Percentiles rank a stretch among this genome's conserved stretches.
Evolutionary conservation across 345 rosid species (phyloP).

Genomic region (Noccaea caerulescens): DNA sequence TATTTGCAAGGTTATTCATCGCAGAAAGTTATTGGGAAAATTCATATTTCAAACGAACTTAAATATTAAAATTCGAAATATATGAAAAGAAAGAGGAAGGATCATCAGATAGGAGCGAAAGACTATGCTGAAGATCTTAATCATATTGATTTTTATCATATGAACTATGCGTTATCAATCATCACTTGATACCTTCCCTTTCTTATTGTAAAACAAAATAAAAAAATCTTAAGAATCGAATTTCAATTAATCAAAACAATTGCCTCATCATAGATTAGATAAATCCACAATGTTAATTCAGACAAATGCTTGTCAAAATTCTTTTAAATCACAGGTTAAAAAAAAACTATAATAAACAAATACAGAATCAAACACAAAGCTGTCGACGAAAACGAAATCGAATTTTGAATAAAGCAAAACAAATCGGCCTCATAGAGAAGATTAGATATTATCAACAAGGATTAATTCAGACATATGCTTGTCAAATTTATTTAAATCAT

Average conservation of each 20-base stretch:
- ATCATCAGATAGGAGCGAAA: constrained; percentile 99
- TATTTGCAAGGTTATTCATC: no score
- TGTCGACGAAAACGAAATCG: neutral
- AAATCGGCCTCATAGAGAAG: constrained; percentile 88
- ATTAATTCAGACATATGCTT: constrained; percentile 89
- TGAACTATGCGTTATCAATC: constrained; percentile 93
- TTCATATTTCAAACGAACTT: no score
- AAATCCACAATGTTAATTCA: neutral
- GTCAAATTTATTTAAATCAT: constrained; percentile 69
- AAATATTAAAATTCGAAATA: no score
- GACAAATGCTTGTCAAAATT: constrained; percentile 7
- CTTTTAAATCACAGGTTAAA: neutral
- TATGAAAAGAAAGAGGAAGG: constrained; percentile 4
- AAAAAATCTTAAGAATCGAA: neutral
- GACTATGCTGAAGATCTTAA: constrained; percentile 55
- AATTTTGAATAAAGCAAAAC: neutral
- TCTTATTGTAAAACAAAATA: neutral
- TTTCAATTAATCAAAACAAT: neutral
- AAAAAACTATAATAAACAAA: neutral
- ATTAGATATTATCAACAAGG: constrained; percentile 68
- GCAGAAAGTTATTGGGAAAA: no score
- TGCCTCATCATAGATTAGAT: constrained; percentile 12
- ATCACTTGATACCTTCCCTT: constrained; percentile 54
- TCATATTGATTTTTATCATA: constrained; percentile 67
- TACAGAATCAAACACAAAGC: neutral